A percentile compares a stretch with the other conserved stretches of the same genome.
phyloP scores from a whole-genome alignment of 805 yeast genomes.

The Ogataea chonburiensis region DNA sequence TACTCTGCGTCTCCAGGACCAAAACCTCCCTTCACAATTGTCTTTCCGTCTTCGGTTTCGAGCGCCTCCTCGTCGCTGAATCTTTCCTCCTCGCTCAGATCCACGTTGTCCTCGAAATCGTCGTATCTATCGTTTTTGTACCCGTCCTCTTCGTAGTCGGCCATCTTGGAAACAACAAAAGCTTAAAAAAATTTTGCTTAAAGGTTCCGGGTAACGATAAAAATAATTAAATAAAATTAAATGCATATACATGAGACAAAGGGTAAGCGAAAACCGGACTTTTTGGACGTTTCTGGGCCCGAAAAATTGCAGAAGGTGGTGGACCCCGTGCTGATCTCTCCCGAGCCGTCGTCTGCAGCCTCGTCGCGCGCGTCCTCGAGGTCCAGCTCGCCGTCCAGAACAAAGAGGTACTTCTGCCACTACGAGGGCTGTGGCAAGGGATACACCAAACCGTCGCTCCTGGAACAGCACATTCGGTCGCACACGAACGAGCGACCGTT shows the following conservation, averaged over 20 bases:
- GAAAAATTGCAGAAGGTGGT: not conserved
- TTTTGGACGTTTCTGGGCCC: not conserved
- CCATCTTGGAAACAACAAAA: conserved; percentile 37
- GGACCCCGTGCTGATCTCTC: conserved; percentile 3
- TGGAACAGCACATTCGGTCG: conserved; percentile 77
- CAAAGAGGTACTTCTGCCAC: conserved; percentile 63
- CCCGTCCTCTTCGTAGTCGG: conserved; percentile 58
- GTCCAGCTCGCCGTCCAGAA: conserved; percentile 44
- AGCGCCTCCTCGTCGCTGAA: conserved; percentile 45
- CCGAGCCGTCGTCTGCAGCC: conserved; percentile 8
- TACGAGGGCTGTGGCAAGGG: conserved; percentile 69
- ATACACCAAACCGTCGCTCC: conserved; percentile 75
- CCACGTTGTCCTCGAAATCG: conserved; percentile 74
- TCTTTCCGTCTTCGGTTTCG: conserved; percentile 67
- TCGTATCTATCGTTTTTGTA: conserved; percentile 61
- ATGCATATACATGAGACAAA: not conserved
- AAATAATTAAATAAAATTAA: not conserved
- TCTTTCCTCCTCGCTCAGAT: conserved; percentile 41
- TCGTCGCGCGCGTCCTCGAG: conserved; percentile 23
- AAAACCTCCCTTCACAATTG: conserved; percentile 67
- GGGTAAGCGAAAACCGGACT: not conserved
- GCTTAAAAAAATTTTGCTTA: conserved; percentile 5
- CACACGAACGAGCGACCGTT: conserved; percentile 83
- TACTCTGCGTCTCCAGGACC: conserved; percentile 53
- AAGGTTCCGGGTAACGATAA: conserved; percentile 9